A percentile compares a stretch with the other conserved stretches of the same genome.
These are phyloP conservation scores for Pyrus bretschneideri DNA, from an alignment of 306 rosid genomes.

Conservation along the genomic window DNA sequence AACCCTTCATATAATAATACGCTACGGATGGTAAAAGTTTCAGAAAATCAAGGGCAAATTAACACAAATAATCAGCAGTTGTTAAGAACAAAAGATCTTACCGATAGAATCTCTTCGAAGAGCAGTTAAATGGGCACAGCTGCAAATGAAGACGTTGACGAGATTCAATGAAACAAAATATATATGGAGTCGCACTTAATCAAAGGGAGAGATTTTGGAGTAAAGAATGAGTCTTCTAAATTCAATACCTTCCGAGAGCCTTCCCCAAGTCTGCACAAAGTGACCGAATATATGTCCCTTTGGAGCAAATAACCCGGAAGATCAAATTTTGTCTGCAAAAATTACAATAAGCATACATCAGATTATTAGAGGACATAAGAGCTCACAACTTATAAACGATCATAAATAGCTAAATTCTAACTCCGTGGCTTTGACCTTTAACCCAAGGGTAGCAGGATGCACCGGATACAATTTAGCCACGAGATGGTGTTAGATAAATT, in stretches of 20 bases:
- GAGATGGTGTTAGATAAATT: neutral
- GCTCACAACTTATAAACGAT: neutral
- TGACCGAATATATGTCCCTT: conserved; percentile 91
- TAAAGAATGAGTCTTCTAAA: conserved; percentile 1
- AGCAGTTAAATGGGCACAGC: conserved; percentile 91
- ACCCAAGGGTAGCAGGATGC: neutral
- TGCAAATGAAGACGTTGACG: conserved; percentile 23
- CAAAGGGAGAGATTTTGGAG: neutral
- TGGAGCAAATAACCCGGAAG: conserved; percentile 82
- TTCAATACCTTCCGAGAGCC: conserved; percentile 79
- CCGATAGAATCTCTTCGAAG: conserved; percentile 94
- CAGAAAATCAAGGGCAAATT: neutral
- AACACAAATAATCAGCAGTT: neutral
- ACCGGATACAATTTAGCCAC: neutral
- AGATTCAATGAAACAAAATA: too few species aligned
- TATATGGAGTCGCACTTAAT: neutral
- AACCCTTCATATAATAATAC: neutral
- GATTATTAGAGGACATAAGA: neutral
- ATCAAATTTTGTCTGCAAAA: conserved; percentile 84
- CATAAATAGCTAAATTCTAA: neutral
- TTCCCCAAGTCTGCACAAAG: conserved; percentile 93
- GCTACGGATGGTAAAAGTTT: neutral
- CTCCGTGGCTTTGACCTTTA: neutral
- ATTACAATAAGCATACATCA: neutral
- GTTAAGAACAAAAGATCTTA: conserved; percentile 25